These are phyloP conservation scores for Candida berthetii DNA, from an alignment of 805 yeast species.

Conservation along the genomic window DNA sequence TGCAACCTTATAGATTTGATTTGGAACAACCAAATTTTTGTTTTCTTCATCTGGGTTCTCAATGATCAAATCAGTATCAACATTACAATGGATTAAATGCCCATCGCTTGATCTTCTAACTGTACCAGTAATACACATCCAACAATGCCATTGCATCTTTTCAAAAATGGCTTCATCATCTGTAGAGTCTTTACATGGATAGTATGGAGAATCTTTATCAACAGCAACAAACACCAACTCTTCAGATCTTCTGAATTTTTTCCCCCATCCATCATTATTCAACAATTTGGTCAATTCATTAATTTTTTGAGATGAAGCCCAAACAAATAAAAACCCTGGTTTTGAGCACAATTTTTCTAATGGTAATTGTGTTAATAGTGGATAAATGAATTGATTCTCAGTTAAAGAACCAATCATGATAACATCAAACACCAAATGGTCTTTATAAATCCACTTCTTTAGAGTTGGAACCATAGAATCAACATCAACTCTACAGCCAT, in stretches of 20 bases:
- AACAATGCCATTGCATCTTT: conserved; percentile 90
- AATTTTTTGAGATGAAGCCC: conserved; percentile 79
- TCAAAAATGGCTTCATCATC: conserved; percentile 48
- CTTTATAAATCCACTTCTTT: conserved; percentile 52
- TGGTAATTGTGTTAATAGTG: conserved; percentile 60
- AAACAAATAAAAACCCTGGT: conserved; percentile 81
- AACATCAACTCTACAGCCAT: conserved; percentile 51
- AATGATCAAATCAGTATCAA: conserved; percentile 81
- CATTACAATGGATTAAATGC: conserved; percentile 84
- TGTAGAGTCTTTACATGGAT: conserved; percentile 45
- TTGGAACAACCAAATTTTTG: conserved; percentile 54
- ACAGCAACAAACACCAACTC: conserved; percentile 79
- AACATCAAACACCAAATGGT: conserved; percentile 71
- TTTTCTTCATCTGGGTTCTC: conserved; percentile 36
- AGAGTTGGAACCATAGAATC: conserved; percentile 52
- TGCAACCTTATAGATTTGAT: conserved; percentile 70
- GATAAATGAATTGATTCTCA: conserved; percentile 64
- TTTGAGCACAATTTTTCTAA: conserved; percentile 68
- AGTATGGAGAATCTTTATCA: conserved; percentile 57
- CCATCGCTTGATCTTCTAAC: conserved; percentile 80
- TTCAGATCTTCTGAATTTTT: conserved; percentile 82
- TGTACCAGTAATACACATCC: conserved; percentile 97
- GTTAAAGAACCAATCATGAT: conserved; percentile 87
- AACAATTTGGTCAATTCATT: conserved; percentile 52
- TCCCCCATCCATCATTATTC: conserved; percentile 46